Conservation (phyloP, 2,329 filamentous ascomycete genomes). For the Ophiostoma pallidulum region DNA sequence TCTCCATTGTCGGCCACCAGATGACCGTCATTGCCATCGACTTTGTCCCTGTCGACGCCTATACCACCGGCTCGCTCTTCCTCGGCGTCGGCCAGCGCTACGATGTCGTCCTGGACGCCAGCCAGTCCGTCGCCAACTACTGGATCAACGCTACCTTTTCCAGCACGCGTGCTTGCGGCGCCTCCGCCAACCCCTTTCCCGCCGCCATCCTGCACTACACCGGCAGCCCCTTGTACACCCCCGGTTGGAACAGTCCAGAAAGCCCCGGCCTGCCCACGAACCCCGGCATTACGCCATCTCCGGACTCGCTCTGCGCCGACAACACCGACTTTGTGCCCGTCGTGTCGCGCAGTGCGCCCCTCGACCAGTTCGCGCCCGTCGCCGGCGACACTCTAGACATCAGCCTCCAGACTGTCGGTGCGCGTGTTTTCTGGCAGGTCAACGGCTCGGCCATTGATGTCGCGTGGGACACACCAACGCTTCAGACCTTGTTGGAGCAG, state of each 20-base stretch:
- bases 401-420: conserved; percentile 22
- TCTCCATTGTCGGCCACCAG: conserved; percentile 40
- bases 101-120: conserved; percentile 37
- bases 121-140: conserved; percentile 23
- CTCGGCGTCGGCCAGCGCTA: conserved; percentile 39
- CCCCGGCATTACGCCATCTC: conserved; percentile 20
- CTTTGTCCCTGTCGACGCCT: conserved; percentile 41
- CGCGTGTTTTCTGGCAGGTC: conserved; percentile 22
- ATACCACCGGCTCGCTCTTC: conserved; percentile 38
- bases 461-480: conserved; percentile 28
- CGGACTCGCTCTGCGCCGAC: conserved; percentile 16
- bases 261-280: conserved; percentile 21
- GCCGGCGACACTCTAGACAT: conserved; percentile 12
- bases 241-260: background rate
- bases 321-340: conserved; percentile 15
- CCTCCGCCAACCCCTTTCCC: conserved; percentile 19
- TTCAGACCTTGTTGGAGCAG: conserved; percentile 25
- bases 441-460: conserved; percentile 24
- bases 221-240: conserved; percentile 18
- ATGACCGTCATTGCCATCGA: conserved; percentile 43
- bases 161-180: conserved; percentile 15
- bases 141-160: conserved; percentile 20
- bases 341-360: conserved; percentile 13
- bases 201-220: conserved; percentile 32
- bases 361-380: conserved; percentile 10